A percentile compares a stretch with the other conserved stretches of the same genome.
Conservation (phyloP, 1,284 basidiomycete species). For the Trichosporon ovoides region DNA sequence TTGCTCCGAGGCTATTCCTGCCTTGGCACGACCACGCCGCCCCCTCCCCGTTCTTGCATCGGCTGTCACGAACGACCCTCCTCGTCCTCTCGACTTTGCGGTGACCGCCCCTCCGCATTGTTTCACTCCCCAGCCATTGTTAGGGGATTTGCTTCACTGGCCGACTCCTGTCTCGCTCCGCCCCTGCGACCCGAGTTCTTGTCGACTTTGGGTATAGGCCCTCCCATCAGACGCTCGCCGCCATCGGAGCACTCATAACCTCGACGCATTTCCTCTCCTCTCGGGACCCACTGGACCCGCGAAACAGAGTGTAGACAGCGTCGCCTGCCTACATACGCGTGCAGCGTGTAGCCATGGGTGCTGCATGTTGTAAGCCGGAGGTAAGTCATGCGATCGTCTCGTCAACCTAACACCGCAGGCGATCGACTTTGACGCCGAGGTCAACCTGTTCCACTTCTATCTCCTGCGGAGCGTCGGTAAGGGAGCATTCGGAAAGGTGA, state of each 20-base stretch:
- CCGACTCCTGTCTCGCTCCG: not conserved
- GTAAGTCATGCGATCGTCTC: constrained; percentile 29
- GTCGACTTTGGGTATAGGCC: not conserved
- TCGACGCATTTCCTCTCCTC: too few relatives aligned
- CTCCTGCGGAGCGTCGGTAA: constrained; percentile 92
- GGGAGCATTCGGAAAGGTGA: constrained; percentile 94
- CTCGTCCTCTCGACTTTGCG: not conserved
- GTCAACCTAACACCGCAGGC: constrained; percentile 55
- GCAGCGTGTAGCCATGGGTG: constrained; percentile 46
- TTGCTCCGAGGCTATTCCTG: not conserved
- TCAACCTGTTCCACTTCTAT: constrained; percentile 95
- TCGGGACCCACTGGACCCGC: not conserved
- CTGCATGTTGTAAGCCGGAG: constrained; percentile 55
- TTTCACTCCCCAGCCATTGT: constrained; percentile 1
- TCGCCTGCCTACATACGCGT: not conserved
- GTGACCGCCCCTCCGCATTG: not conserved
- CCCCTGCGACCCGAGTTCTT: not conserved
- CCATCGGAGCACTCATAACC: too few relatives aligned
- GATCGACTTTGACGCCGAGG: constrained; percentile 95
- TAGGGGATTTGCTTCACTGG: not conserved
- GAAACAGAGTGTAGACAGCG: not conserved
- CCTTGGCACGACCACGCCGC: not conserved
- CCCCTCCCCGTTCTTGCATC: not conserved
- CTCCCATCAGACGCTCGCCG: not conserved
- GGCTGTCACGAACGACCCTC: not conserved